These are phyloP conservation scores for Phytophthora chlamydospora DNA, from an alignment of 352 stramenopile genomes.

Conservation along the genomic window DNA sequence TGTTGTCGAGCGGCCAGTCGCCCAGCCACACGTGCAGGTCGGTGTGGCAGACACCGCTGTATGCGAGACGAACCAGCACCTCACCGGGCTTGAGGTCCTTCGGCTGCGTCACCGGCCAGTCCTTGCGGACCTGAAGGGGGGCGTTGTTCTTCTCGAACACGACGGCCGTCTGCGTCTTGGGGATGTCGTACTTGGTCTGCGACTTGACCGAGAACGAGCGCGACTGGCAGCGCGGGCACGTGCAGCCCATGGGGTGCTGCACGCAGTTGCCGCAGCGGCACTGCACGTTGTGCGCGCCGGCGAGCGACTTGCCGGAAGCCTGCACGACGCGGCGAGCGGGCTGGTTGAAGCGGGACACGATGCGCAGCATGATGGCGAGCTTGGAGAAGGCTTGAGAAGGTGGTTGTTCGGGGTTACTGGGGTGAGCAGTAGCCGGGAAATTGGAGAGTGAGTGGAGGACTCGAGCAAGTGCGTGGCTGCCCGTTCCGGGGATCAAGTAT, in stretches of 20 bases:
- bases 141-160: conserved; percentile 57
- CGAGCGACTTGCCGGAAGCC: conserved; percentile 25
- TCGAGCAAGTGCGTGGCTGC: conserved; percentile 19
- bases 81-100: conserved; percentile 51
- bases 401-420: conserved; percentile 16
- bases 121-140: conserved; percentile 48
- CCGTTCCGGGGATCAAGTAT: conserved; percentile 20
- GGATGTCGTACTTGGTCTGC: conserved; percentile 53
- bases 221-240: conserved; percentile 33
- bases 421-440: conserved; percentile 26
- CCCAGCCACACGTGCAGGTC: conserved; percentile 53
- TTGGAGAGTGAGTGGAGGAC: conserved; percentile 25
- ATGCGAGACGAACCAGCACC: conserved; percentile 55
- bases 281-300: conserved; percentile 26
- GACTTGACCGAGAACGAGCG: conserved; percentile 52
- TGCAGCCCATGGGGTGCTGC: conserved; percentile 32
- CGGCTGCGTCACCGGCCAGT: conserved; percentile 53
- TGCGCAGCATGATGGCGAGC: conserved; percentile 33
- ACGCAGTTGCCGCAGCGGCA: conserved; percentile 44
- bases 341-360: conserved; percentile 39
- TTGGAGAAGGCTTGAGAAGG: conserved; percentile 1
- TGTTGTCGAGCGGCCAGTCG: conserved; percentile 44
- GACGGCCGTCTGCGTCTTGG: conserved; percentile 58
- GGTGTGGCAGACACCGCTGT: conserved; percentile 56
- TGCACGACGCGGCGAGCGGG: conserved; percentile 25